Conservation (phyloP, 1,139 yeast species). For the Suzukiozyma palmioleophila region DNA sequence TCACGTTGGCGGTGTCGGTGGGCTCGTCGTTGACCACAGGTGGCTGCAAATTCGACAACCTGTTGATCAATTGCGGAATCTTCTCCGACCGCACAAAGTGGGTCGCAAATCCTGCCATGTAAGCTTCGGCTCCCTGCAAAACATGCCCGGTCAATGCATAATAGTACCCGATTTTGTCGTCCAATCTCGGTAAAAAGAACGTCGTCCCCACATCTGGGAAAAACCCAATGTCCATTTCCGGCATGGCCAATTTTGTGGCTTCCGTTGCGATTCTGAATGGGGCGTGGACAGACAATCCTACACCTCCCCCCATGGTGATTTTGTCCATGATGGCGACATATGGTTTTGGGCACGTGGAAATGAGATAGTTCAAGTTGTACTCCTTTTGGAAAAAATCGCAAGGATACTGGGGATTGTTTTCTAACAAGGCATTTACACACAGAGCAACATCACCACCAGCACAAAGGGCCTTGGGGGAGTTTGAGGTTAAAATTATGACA, state of each 20-base stretch:
- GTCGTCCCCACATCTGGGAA: constrained; percentile 96
- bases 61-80: constrained; percentile 54
- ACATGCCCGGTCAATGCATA: constrained; percentile 83
- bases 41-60: constrained; percentile 58
- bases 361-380: constrained; percentile 73
- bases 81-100: constrained; percentile 75
- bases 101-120: constrained; percentile 82
- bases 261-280: constrained; percentile 93
- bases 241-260: constrained; percentile 90
- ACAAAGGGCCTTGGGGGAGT: constrained; percentile 61
- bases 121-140: constrained; percentile 72
- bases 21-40: constrained; percentile 26
- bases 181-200: constrained; percentile 79
- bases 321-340: constrained; percentile 84
- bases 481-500: constrained; percentile 66
- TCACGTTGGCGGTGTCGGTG: constrained; percentile 18
- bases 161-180: constrained; percentile 79
- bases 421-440: constrained; percentile 51
- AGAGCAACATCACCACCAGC: constrained; percentile 96
- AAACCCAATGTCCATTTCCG: constrained; percentile 95
- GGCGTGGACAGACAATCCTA: constrained; percentile 87
- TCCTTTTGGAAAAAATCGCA: constrained; percentile 72
- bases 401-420: constrained; percentile 50
- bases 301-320: constrained; percentile 98
- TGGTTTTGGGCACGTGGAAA: constrained; percentile 83